Percentiles rank a stretch among this genome's conserved stretches.
These are phyloP conservation scores for Helotiales sp. DNA, from an alignment of 2,329 filamentous ascomycete species.

Conservation along the genomic window DNA sequence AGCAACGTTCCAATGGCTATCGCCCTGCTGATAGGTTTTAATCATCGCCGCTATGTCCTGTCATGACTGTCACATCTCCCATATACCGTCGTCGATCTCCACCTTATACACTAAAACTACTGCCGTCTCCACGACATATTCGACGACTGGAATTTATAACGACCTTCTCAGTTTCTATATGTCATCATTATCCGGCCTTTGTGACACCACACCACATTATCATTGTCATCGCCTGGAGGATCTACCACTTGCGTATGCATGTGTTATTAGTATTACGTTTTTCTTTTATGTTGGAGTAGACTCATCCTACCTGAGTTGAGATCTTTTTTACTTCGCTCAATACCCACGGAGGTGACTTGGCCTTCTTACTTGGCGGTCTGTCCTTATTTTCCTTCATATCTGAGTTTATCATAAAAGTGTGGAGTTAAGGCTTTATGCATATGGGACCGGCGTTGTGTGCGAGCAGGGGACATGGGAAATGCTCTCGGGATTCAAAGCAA, in stretches of 20 bases:
- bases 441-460: background rate
- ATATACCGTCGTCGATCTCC: conserved; percentile 3
- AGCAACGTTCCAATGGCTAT: conserved; percentile 25
- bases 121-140: background rate
- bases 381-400: conserved; percentile 3
- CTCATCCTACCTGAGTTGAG: conserved; percentile 1
- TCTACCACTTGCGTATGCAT: background rate
- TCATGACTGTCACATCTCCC: background rate
- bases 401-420: background rate
- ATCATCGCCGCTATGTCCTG: background rate
- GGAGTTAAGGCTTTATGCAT: background rate
- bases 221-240: background rate
- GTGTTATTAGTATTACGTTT: conserved; percentile 9
- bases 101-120: background rate
- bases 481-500: background rate
- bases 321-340: conserved; percentile 3
- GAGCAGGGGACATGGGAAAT: background rate
- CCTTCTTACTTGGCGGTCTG: background rate
- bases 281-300: conserved; percentile 1
- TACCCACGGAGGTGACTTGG: conserved; percentile 11
- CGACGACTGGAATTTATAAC: background rate
- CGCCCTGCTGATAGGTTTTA: conserved; percentile 1
- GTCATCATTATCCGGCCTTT: too few relatives aligned
- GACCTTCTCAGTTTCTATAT: too few relatives aligned
- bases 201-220: too few relatives aligned